Conservation (phyloP, 805 yeast species). For the Tetrapisispora fleetii region DNA sequence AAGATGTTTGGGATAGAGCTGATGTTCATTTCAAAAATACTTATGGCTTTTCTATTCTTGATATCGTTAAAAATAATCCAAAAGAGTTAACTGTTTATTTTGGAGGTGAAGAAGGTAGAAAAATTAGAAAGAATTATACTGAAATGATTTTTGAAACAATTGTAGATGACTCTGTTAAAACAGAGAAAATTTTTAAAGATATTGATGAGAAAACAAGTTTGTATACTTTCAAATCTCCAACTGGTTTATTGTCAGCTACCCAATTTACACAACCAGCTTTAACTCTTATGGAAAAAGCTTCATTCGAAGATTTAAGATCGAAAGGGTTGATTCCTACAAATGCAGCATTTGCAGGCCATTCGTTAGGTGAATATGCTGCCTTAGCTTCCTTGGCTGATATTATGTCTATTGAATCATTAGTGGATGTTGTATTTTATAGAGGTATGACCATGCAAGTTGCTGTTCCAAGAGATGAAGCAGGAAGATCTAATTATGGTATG, state of each 20-base stretch:
- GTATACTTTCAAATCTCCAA: slow-evolving; percentile 82
- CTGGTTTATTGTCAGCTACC: slow-evolving; percentile 93
- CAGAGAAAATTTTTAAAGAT: slow-evolving; percentile 93
- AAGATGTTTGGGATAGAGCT: slow-evolving; percentile 95
- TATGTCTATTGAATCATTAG: slow-evolving; percentile 95
- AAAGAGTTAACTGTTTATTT: slow-evolving; percentile 90
- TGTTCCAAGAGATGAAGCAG: slow-evolving; percentile 90
- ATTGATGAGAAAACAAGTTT: slow-evolving; percentile 75
- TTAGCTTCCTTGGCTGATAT: slow-evolving; percentile 95
- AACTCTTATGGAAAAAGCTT: slow-evolving; percentile 98
- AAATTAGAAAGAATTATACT: slow-evolving; percentile 86
- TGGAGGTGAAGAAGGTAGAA: slow-evolving; percentile 96
- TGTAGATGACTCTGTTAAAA: slow-evolving; percentile 68
- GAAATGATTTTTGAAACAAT: slow-evolving; percentile 97
- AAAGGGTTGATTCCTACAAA: slow-evolving; percentile 92
- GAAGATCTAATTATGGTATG: slow-evolving; percentile 99
- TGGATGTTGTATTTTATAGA: slow-evolving; percentile 96
- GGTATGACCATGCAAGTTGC: slow-evolving; percentile 99
- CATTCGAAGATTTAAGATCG: slow-evolving; percentile 93
- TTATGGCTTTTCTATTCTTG: slow-evolving; percentile 94
- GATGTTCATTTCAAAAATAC: slow-evolving; percentile 84
- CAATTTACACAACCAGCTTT: slow-evolving; percentile 99
- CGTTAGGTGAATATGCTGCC: slow-evolving; percentile 98
- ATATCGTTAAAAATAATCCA: slow-evolving; percentile 93
- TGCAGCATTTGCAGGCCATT: slow-evolving; percentile 96